phyloP scores from a whole-genome alignment of 2,329 filamentous ascomycete genomes.

The Bipolaris victoriae region DNA sequence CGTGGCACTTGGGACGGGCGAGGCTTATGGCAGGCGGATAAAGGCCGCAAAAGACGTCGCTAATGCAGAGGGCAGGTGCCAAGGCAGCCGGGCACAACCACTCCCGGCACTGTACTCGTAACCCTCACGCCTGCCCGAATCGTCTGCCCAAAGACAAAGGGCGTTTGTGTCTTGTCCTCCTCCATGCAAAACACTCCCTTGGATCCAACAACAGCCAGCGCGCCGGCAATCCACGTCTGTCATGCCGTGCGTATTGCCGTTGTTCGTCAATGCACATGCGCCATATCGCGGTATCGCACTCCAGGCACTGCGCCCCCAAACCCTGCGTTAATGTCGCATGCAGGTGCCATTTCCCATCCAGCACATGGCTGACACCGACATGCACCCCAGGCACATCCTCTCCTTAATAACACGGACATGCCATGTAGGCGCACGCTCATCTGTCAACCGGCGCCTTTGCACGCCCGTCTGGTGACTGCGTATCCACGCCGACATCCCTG shows the following conservation, averaged over 20 bases:
- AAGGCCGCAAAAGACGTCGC: constrained; percentile 8
- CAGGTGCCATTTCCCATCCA: constrained; percentile 5
- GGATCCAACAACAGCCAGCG: too few species aligned
- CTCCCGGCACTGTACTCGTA: background rate
- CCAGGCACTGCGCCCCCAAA: background rate
- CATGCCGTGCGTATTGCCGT: background rate
- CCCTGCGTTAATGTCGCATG: constrained; percentile 10
- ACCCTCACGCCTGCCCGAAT: background rate
- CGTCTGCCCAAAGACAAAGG: too few species aligned
- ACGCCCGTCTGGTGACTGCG: background rate
- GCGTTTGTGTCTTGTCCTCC: too few species aligned
- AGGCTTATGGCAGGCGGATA: background rate
- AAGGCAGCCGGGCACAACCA: background rate
- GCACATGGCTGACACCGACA: constrained; percentile 5
- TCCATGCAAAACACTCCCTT: too few species aligned
- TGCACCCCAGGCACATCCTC: background rate
- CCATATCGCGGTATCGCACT: background rate
- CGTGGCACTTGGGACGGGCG: background rate
- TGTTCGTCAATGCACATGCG: background rate
- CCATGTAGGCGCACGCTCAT: background rate
- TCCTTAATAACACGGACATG: background rate
- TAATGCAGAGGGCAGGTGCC: constrained; percentile 5
- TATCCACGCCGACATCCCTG: background rate
- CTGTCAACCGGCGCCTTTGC: background rate
- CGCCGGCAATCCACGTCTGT: too few species aligned